A percentile compares a stretch with the other conserved stretches of the same genome.
Conservation (phyloP, 129 eudicot genomes). For the Tagetes erecta region DNA sequence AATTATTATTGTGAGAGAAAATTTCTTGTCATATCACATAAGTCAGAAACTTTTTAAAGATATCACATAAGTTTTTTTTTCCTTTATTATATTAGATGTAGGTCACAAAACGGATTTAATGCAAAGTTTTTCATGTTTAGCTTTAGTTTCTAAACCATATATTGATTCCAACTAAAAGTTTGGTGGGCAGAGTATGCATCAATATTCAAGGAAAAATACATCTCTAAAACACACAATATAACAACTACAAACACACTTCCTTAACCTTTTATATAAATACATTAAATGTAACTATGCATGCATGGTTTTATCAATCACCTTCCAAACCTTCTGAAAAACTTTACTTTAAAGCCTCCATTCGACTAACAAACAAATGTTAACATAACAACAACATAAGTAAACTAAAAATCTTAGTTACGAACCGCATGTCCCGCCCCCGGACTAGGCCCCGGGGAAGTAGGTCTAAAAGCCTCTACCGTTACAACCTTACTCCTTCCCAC, state of each 20-base stretch:
- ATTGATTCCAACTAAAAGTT: too few species aligned
- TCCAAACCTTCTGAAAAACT: neutral
- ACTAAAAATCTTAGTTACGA: constrained; percentile 11
- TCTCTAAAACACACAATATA: too few species aligned
- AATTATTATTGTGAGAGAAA: too few species aligned
- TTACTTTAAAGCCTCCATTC: neutral
- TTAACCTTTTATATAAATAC: neutral
- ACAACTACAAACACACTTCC: neutral
- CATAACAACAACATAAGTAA: neutral
- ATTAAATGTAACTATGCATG: neutral
- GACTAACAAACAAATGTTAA: neutral
- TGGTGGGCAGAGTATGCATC: too few species aligned
- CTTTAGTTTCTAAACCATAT: too few species aligned
- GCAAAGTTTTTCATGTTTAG: too few species aligned
- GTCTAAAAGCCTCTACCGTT: constrained; percentile 13
- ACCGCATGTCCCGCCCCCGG: constrained; percentile 16
- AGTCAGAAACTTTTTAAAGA: too few species aligned
- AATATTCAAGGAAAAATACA: too few species aligned
- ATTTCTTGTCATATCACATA: too few species aligned
- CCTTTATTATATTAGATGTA: too few species aligned
- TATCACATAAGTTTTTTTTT: too few species aligned
- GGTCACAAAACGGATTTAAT: too few species aligned
- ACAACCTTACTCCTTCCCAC: constrained; percentile 3
- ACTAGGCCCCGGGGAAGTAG: constrained; percentile 18
- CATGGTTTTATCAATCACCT: neutral